Evolutionary conservation across 179 eudicot species (phyloP).

Genomic region (Beta macrorhiza): DNA sequence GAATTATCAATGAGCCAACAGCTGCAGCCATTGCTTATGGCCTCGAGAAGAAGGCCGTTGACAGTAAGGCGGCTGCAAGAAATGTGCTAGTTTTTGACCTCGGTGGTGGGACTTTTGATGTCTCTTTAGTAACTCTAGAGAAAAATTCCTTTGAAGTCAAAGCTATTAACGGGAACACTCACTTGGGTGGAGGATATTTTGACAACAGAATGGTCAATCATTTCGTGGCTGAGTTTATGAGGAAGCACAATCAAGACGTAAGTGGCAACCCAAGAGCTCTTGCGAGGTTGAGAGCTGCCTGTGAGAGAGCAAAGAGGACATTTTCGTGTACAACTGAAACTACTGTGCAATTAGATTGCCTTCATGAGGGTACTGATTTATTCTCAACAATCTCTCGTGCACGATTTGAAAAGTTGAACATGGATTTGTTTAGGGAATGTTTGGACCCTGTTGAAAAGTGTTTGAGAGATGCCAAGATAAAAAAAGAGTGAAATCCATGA

Average conservation of each 20-base stretch:
- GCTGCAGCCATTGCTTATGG: slow-evolving; percentile 33
- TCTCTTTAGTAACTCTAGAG: slow-evolving; percentile 21
- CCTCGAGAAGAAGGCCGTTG: slow-evolving; percentile 1
- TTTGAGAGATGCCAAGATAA: background rate
- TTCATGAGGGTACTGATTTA: background rate
- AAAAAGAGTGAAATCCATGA: background rate
- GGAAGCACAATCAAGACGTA: slow-evolving; percentile 12
- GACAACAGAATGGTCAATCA: slow-evolving; percentile 17
- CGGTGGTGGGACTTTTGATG: slow-evolving; percentile 27
- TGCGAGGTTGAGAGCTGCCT: slow-evolving; percentile 18
- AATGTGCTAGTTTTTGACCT: slow-evolving; percentile 23
- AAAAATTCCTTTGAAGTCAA: slow-evolving; percentile 23
- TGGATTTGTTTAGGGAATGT: background rate
- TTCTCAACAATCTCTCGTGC: background rate
- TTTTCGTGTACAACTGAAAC: slow-evolving; percentile 17
- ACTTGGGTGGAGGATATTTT: slow-evolving; percentile 23
- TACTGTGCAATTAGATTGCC: slow-evolving; percentile 20
- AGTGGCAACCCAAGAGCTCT: slow-evolving; percentile 17
- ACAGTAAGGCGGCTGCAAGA: background rate
- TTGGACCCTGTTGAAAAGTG: background rate
- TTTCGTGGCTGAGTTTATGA: slow-evolving; percentile 16
- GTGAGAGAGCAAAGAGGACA: slow-evolving; percentile 26
- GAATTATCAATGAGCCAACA: slow-evolving; percentile 20
- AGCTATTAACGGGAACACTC: slow-evolving; percentile 21
- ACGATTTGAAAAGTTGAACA: background rate